A percentile compares a stretch with the other conserved stretches of the same genome.
Conservation (phyloP, 2,329 filamentous ascomycete species). For the Coniochaeta sp. region DNA sequence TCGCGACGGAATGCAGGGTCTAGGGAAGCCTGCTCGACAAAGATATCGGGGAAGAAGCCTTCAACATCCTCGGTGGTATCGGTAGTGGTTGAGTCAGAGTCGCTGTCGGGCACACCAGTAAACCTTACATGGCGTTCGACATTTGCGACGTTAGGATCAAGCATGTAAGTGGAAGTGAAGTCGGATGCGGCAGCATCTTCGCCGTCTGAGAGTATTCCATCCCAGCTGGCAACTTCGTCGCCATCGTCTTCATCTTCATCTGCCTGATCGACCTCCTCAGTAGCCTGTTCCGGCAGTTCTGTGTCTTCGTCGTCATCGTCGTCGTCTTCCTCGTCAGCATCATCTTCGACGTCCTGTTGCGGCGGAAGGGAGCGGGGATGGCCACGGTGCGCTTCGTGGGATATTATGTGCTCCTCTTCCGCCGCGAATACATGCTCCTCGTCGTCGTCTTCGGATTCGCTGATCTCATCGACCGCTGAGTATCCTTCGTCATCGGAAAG, state of each 20-base stretch:
- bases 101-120: constrained; percentile 56
- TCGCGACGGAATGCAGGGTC: constrained; percentile 66
- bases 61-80: constrained; percentile 55
- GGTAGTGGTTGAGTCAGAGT: constrained; percentile 50
- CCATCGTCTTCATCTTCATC: constrained; percentile 31
- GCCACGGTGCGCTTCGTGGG: constrained; percentile 25
- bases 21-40: constrained; percentile 65
- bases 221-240: constrained; percentile 43
- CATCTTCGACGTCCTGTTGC: constrained; percentile 28
- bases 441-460: constrained; percentile 69
- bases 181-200: constrained; percentile 27
- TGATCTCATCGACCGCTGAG: constrained; percentile 71
- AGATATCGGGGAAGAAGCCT: constrained; percentile 69
- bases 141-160: constrained; percentile 15
- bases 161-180: constrained; percentile 13
- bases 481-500: constrained; percentile 64
- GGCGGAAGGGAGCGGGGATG: constrained; percentile 42
- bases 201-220: constrained; percentile 33
- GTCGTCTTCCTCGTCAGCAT: constrained; percentile 28
- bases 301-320: constrained; percentile 28
- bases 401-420: constrained; percentile 69
- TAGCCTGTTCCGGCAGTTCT: constrained; percentile 10
- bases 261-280: constrained; percentile 26
- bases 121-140: constrained; percentile 68
- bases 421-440: constrained; percentile 69